Percentiles rank a stretch among this genome's conserved stretches.
Conservation (phyloP, 2,329 filamentous ascomycete genomes). For the Aureobasidium uvarum region DNA sequence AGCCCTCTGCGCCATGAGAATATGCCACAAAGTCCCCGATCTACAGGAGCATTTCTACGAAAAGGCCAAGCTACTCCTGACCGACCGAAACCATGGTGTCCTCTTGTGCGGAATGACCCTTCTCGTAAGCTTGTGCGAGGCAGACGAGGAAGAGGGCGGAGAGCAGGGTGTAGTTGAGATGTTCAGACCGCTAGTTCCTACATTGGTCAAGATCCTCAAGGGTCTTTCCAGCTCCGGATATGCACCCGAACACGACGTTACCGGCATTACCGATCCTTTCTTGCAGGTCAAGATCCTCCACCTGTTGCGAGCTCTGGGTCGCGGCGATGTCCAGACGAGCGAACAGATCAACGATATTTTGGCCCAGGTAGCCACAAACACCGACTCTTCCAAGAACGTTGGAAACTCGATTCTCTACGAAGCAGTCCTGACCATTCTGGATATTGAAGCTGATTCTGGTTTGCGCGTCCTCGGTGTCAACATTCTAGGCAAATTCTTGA, state of each 20-base stretch:
- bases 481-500: constrained; percentile 94
- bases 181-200: constrained; percentile 81
- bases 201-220: constrained; percentile 86
- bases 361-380: constrained; percentile 90
- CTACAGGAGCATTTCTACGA: constrained; percentile 96
- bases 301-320: constrained; percentile 78
- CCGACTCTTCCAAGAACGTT: constrained; percentile 96
- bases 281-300: constrained; percentile 94
- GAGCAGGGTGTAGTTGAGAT: constrained; percentile 86
- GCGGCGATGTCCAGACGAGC: constrained; percentile 81
- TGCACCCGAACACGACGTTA: constrained; percentile 96
- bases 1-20: constrained; percentile 97
- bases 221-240: constrained; percentile 92
- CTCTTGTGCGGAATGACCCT: constrained; percentile 88
- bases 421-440: constrained; percentile 91
- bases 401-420: constrained; percentile 98
- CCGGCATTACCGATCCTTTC: constrained; percentile 96
- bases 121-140: constrained; percentile 88
- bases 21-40: constrained; percentile 97
- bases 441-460: constrained; percentile 96
- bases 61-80: constrained; percentile 82
- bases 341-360: constrained; percentile 99
- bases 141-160: constrained; percentile 88
- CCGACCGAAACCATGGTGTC: constrained; percentile 94
- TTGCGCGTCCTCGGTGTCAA: constrained; percentile 94